Evolutionary conservation across 345 rosid genomes (phyloP).

Genomic region (Eucalyptus curtisii): DNA sequence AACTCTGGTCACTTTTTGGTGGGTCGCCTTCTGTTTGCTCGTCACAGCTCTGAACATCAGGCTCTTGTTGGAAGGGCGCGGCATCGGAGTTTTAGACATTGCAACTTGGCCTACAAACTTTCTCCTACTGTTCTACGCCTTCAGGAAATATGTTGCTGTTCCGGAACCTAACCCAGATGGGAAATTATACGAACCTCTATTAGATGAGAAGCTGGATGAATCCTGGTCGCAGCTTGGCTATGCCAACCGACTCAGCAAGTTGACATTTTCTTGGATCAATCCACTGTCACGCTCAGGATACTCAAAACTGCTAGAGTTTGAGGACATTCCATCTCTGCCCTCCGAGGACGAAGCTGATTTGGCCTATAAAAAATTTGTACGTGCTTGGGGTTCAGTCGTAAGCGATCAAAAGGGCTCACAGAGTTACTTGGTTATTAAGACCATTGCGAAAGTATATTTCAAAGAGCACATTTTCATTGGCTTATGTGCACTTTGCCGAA

Average conservation of each 20-base stretch:
- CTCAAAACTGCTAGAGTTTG: conserved; percentile 2
- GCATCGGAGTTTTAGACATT: conserved; percentile 5
- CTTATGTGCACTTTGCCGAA: conserved; percentile 33
- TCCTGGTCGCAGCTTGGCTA: conserved; percentile 12
- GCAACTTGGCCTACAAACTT: background rate
- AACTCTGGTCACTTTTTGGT: conserved; percentile 44
- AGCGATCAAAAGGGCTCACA: background rate
- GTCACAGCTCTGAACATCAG: conserved; percentile 27
- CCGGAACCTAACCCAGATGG: background rate
- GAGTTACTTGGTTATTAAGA: background rate
- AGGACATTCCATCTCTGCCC: conserved; percentile 12
- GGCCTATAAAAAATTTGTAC: background rate
- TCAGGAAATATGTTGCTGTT: conserved; percentile 16
- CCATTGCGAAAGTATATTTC: conserved; percentile 30
- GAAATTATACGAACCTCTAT: conserved; percentile 32
- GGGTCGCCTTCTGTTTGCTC: conserved; percentile 40
- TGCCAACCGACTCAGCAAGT: conserved; percentile 30
- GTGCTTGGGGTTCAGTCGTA: background rate
- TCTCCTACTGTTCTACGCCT: conserved; percentile 44
- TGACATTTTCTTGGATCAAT: conserved; percentile 25
- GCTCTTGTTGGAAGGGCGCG: conserved; percentile 10
- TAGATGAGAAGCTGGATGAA: conserved; percentile 10
- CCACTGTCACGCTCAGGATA: conserved; percentile 9
- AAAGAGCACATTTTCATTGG: conserved; percentile 40
- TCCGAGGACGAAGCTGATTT: conserved; percentile 4